Percentiles rank a stretch among this genome's conserved stretches.
Evolutionary conservation across 495 filamentous ascomycete genomes (phyloP).

Genomic region (Penicillium canariense): DNA sequence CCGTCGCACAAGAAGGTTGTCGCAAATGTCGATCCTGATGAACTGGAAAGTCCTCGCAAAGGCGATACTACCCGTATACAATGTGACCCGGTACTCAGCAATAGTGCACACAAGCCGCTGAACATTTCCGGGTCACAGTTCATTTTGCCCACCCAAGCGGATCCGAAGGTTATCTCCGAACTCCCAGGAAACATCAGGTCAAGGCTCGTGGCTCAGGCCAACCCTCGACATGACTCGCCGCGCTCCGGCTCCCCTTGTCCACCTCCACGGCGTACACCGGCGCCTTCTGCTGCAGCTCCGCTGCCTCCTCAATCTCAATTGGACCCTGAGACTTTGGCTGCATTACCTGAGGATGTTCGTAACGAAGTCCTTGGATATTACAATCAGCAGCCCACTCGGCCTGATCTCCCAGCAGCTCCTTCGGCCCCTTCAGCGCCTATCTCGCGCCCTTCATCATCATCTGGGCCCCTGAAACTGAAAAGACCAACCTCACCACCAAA

Average conservation of each 20-base stretch:
- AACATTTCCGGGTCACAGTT: conserved; percentile 86
- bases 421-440: conserved; percentile 28
- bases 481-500: conserved; percentile 58
- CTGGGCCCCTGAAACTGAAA: conserved; percentile 33
- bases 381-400: conserved; percentile 14
- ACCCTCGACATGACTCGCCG: conserved; percentile 28
- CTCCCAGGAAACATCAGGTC: conserved; percentile 76
- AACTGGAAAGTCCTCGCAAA: conserved; percentile 67
- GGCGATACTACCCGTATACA: conserved; percentile 49
- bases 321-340: conserved; percentile 70
- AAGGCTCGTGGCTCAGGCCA: conserved; percentile 57
- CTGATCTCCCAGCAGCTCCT: conserved; percentile 15
- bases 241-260: conserved; percentile 33
- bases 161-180: conserved; percentile 71
- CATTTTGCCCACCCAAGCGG: conserved; percentile 75
- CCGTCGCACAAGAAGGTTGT: conserved; percentile 30
- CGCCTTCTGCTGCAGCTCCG: conserved; percentile 11
- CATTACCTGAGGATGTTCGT: conserved; percentile 79
- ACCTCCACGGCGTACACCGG: conserved; percentile 18
- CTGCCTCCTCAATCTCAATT: conserved; percentile 57
- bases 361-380: conserved; percentile 76
- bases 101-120: conserved; percentile 60
- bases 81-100: conserved; percentile 44
- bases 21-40: conserved; percentile 46
- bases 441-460: conserved; percentile 48